Evolutionary conservation across 345 rosid species (phyloP).

Genomic region (Viola odorata): DNA sequence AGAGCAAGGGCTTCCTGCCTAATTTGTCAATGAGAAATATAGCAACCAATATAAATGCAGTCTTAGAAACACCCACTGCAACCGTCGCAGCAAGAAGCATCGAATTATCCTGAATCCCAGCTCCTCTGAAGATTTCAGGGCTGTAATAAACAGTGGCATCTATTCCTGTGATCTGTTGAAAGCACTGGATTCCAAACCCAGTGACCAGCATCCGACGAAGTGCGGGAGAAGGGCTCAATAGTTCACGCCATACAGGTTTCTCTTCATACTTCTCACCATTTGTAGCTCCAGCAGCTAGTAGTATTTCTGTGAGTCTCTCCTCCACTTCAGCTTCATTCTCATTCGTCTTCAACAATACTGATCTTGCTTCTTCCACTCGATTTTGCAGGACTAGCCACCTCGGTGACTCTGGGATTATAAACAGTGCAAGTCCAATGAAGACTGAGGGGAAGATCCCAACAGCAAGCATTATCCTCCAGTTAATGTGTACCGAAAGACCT

Average conservation of each 20-base stretch:
- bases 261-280: slow-evolving; percentile 40
- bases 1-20: slow-evolving; percentile 75
- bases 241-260: slow-evolving; percentile 71
- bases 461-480: slow-evolving; percentile 91
- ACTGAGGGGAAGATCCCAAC: slow-evolving; percentile 82
- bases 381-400: slow-evolving; percentile 84
- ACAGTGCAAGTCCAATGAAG: slow-evolving; percentile 68
- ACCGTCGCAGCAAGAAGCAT: slow-evolving; percentile 69
- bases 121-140: slow-evolving; percentile 59
- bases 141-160: slow-evolving; percentile 84
- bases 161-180: slow-evolving; percentile 77
- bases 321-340: slow-evolving; percentile 66
- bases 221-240: slow-evolving; percentile 67
- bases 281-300: slow-evolving; percentile 49
- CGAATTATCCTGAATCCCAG: slow-evolving; percentile 55
- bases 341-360: slow-evolving; percentile 66
- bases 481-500: slow-evolving; percentile 53
- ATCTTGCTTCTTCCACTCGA: slow-evolving; percentile 64
- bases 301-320: slow-evolving; percentile 74
- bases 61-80: slow-evolving; percentile 69
- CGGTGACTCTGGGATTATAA: slow-evolving; percentile 84
- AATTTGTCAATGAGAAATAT: slow-evolving; percentile 57
- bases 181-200: slow-evolving; percentile 86
- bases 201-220: slow-evolving; percentile 56
- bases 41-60: slow-evolving; percentile 57